These are phyloP conservation scores for Fusarium penzigii DNA, from an alignment of 2,329 filamentous ascomycete species.

Conservation along the genomic window DNA sequence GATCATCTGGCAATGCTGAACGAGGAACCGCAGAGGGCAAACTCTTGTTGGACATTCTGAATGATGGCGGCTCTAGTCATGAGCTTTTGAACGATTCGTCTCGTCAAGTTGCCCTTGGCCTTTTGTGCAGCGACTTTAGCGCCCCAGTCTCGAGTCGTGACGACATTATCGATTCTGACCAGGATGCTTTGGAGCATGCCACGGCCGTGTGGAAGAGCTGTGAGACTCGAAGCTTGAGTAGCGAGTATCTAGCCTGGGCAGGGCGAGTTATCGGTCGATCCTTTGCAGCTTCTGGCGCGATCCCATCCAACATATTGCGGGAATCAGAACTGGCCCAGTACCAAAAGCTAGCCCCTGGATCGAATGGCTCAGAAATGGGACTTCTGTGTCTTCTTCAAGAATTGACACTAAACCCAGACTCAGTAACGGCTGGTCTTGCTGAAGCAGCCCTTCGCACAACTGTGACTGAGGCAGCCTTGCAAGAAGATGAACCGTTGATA, in stretches of 20 bases:
- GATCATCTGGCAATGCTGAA: constrained; percentile 68
- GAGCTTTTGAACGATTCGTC: constrained; percentile 71
- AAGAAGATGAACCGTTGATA: constrained; percentile 49
- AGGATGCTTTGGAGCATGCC: constrained; percentile 61
- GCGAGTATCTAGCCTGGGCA: constrained; percentile 80
- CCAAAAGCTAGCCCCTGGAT: constrained; percentile 46
- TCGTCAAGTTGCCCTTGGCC: constrained; percentile 67
- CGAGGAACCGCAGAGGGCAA: constrained; percentile 74
- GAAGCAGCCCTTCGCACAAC: constrained; percentile 60
- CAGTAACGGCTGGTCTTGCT: constrained; percentile 57
- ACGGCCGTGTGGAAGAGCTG: constrained; percentile 77
- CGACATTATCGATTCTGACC: constrained; percentile 71
- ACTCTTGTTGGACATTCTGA: constrained; percentile 76
- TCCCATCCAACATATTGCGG: constrained; percentile 59
- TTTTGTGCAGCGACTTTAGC: constrained; percentile 75
- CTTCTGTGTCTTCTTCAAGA: constrained; percentile 63
- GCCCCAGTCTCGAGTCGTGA: constrained; percentile 45
- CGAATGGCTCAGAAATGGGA: constrained; percentile 61
- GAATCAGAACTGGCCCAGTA: constrained; percentile 60
- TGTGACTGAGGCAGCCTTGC: constrained; percentile 52
- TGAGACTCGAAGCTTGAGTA: constrained; percentile 60
- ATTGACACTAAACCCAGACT: constrained; percentile 60
- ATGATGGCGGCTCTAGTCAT: constrained; percentile 64
- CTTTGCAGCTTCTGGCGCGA: constrained; percentile 73
- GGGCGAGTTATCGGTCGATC: constrained; percentile 81